Evolutionary conservation across 2,329 filamentous ascomycete genomes (phyloP), one percentile per base, ranked within the genome.

Genomic region (Claviceps purpurea): DNA sequence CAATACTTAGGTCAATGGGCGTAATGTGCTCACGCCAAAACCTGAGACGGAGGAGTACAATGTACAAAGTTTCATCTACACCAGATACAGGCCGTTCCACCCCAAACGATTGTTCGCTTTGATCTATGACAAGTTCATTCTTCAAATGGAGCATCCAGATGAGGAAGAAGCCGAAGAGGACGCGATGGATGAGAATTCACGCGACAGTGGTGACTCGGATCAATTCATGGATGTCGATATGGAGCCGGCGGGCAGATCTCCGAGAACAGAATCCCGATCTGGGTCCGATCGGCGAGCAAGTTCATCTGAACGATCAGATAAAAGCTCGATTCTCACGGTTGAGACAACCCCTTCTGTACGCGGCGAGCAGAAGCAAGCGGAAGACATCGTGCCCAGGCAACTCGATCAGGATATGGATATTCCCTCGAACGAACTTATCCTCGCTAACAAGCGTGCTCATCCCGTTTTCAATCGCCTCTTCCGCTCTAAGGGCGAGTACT

Each of bases 1-100:
- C 11, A 22, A 43, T 10, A 43, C 20, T 42, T 8, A 71, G 68
- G 68, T 73, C 39, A 73, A 73, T 46, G 72, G 71, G 0, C 65
- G 65, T 16, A 78, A 78, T 26, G 73, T 75, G 2, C 62, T 83
- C 49, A 81, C 79, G 0, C 82, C 82, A 0, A 85, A 79, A 61
- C 84, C 84, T 0, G 84, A 87, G 66, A 87, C 82, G 0, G 73
- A 87, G 51, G 84, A 87, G 71, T 87, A 87, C 60, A 82, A 81
- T 7, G 82, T 88, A 11, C 76, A 79, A 39, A 87, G 79, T 61
- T 86, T 86, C 57, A 79, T 88, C 13, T 88, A 88, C 62, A 71
- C 73, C 1, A 76, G 79, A 0, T 71, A 77, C 7, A 69, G 76
- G 0, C 80, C 80, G 0, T 76, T 78, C 51, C 71, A 77, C 42